Base-by-base conservation (phyloP, 2,329 filamentous ascomycete genomes). In the Ramichloridium luteum region DNA sequence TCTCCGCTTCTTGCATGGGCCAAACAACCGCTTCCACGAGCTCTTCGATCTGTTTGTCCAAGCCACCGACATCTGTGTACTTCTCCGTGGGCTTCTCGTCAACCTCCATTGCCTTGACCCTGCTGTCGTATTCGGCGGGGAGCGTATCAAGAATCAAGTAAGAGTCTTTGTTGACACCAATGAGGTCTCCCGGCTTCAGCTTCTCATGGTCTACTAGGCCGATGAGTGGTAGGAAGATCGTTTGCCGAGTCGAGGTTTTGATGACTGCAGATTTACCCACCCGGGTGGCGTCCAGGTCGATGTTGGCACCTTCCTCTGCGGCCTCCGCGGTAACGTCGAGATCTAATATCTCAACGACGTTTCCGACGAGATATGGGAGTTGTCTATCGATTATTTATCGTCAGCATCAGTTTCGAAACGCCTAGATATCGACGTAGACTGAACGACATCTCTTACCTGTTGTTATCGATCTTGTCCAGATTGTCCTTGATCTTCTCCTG, bases 41-140 rank as follows among this genome's bases (percentile, higher is more conserved):
- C 64, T 98, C 92, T 59, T 94, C 88, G 54, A 98, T 98, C 67
- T 98, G 90, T 66, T 98, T 98, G 62, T 94, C 86, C 50, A 98
- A 61, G 31, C 90, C 90, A 62, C 90, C 90, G 10, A 98, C 92
- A 64, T 98, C 90, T 33, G 79, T 90, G 65, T 98, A 98, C 64
- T 96, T 93, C 62, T 98, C 90, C 23, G 86, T 96, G 6, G 90
- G 92, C 70, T 98, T 98, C 71, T 98, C 92, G 52, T 98, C 90
- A 5, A 98, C 90, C 66, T 98, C 92, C 90, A 98, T 98, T 20
- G 92, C 92, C 68, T 98, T 98, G 45, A 98, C 90, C 59, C 90
- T 77, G 63, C 88, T 96, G 56, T 98, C 90, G 55, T 98, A 98
- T 59, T 98, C 92, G 28, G 90, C 90, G 2, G 90, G 90, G 45